Evolutionary conservation across 768 basidiomycete species (phyloP).

Genomic region (Termitomyces sp.): DNA sequence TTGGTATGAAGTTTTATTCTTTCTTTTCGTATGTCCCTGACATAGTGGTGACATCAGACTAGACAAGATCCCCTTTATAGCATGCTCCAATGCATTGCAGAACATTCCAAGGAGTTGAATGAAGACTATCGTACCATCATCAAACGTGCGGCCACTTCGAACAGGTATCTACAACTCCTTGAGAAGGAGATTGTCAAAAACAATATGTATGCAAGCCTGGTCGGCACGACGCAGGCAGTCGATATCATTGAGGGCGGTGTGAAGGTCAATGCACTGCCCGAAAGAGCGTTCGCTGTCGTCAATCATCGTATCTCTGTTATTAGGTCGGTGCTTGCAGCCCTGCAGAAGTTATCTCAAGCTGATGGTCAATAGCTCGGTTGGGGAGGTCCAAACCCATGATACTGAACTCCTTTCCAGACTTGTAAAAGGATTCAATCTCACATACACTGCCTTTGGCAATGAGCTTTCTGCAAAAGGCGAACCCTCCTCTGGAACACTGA

Average conservation of each 20-base stretch:
- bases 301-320: conserved; percentile 67
- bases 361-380: conserved; percentile 30
- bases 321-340: conserved; percentile 31
- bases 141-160: conserved; percentile 38
- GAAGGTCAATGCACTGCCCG: conserved; percentile 78
- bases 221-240: conserved; percentile 73
- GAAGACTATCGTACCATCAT: conserved; percentile 41
- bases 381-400: conserved; percentile 39
- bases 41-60: conserved; percentile 27
- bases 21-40: neutral
- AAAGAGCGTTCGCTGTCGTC: conserved; percentile 60
- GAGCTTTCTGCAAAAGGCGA: conserved; percentile 27
- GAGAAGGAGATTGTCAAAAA: conserved; percentile 41
- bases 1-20: conserved; percentile 33
- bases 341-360: neutral
- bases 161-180: conserved; percentile 46
- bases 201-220: conserved; percentile 35
- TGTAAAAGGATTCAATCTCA: conserved; percentile 49
- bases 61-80: conserved; percentile 55
- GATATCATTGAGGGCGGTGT: conserved; percentile 66
- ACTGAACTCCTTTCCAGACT: conserved; percentile 38
- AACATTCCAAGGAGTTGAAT: conserved; percentile 53
- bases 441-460: conserved; percentile 52
- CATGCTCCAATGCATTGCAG: conserved; percentile 60
- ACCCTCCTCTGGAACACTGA: conserved; percentile 39